These are phyloP conservation scores for Neurospora africana DNA, from an alignment of 495 filamentous ascomycete genomes.

Conservation along the genomic window DNA sequence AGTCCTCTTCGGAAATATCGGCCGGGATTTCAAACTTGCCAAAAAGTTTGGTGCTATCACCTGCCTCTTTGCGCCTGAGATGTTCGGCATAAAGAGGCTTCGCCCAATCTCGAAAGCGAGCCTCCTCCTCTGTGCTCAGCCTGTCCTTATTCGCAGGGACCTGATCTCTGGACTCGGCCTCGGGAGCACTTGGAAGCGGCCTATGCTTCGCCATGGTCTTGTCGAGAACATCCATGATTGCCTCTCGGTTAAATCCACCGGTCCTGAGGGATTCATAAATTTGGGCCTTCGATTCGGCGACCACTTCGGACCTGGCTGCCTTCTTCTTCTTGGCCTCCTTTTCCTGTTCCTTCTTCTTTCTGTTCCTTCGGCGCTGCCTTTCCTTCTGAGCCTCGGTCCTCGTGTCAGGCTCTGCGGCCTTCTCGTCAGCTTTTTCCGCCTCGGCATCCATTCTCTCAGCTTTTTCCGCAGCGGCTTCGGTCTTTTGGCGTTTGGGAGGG, in stretches of 20 bases:
- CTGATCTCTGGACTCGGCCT: not conserved
- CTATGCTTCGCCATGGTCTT: not conserved
- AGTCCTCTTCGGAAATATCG: not conserved
- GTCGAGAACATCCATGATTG: not conserved
- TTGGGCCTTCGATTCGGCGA: not conserved
- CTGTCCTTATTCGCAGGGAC: not conserved
- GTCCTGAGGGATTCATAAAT: not conserved
- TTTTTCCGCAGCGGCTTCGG: not conserved
- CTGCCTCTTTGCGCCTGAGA: not conserved
- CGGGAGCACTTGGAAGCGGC: not conserved
- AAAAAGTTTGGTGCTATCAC: not conserved
- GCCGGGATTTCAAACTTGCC: not conserved
- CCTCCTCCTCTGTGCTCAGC: not conserved
- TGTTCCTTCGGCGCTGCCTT: not conserved
- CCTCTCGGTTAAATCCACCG: not conserved
- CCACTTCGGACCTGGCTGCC: not conserved
- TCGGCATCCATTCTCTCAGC: not conserved
- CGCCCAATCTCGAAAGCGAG: not conserved
- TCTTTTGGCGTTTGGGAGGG: not conserved
- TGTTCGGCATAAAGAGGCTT: not conserved
- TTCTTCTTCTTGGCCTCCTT: not conserved
- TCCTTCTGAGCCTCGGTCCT: not conserved
- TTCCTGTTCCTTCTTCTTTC: not conserved
- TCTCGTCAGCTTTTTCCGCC: not conserved
- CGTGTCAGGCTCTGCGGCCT: not conserved